Evolutionary conservation across 2,329 filamentous ascomycete species (phyloP).

Genomic region (Claviceps pazoutovae): DNA sequence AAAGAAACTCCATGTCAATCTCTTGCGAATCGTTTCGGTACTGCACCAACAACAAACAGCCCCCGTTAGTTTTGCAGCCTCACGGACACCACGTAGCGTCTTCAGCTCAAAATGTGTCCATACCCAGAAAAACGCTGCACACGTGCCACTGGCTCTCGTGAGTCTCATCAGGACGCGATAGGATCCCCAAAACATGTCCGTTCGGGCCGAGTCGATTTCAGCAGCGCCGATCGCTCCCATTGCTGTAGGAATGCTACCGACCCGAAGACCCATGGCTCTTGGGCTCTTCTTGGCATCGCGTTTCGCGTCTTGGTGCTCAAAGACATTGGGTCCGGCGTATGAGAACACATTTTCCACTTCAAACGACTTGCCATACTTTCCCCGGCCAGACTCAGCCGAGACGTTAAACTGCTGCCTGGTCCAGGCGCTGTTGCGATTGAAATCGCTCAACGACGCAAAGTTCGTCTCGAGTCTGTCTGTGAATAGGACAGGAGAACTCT

Average conservation of each 20-base stretch:
- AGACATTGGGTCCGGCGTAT: constrained; percentile 30
- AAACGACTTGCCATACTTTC: constrained; percentile 53
- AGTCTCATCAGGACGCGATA: constrained; percentile 56
- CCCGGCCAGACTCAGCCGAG: constrained; percentile 40
- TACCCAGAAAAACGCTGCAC: constrained; percentile 70
- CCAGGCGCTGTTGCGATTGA: constrained; percentile 46
- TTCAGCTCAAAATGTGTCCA: neutral
- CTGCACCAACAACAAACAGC: constrained; percentile 28
- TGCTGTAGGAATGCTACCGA: constrained; percentile 29
- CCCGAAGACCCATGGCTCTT: constrained; percentile 39
- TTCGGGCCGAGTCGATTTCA: constrained; percentile 47
- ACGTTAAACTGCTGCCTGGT: constrained; percentile 52
- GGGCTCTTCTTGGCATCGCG: constrained; percentile 25
- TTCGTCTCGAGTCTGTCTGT: constrained; percentile 60
- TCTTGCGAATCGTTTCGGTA: constrained; percentile 69
- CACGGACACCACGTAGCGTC: neutral
- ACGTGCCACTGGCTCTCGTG: constrained; percentile 49
- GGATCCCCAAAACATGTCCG: constrained; percentile 55
- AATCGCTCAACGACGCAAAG: constrained; percentile 43
- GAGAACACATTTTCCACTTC: constrained; percentile 40
- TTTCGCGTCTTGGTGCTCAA: constrained; percentile 8
- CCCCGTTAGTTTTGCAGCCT: neutral
- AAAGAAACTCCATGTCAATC: constrained; percentile 71
- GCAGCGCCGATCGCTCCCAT: constrained; percentile 42
- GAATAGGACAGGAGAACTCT: constrained; percentile 35